These are phyloP conservation scores for Claviceps lovelessii DNA, from an alignment of 2,329 filamentous ascomycete genomes.

Conservation along the genomic window DNA sequence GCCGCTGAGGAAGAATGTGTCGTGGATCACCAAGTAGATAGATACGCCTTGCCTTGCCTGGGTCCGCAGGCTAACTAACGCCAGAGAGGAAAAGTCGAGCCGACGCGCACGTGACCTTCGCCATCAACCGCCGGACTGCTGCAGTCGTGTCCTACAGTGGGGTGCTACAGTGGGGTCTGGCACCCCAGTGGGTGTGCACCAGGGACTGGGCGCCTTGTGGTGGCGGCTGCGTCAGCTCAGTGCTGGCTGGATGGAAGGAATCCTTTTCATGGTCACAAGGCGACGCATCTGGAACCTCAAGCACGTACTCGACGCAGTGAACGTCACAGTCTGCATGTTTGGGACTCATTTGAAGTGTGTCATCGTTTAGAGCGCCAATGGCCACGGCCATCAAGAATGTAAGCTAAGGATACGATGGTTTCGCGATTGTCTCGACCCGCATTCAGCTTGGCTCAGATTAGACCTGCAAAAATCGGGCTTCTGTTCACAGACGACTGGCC, in stretches of 20 bases:
- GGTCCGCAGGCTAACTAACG: constrained; percentile 16
- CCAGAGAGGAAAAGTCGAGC: constrained; percentile 16
- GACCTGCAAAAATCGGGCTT: neutral
- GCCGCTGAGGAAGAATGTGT: constrained; percentile 25
- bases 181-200: neutral
- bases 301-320: too few relatives aligned
- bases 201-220: neutral
- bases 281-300: too few relatives aligned
- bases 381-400: too few relatives aligned
- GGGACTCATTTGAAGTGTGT: too few relatives aligned
- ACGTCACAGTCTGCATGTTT: too few relatives aligned
- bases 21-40: constrained; percentile 18
- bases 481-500: neutral
- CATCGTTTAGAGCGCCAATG: too few relatives aligned
- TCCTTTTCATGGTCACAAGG: too few relatives aligned
- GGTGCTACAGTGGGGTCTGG: neutral
- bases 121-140: neutral
- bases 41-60: constrained; percentile 7
- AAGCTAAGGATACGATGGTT: neutral
- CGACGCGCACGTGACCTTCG: constrained; percentile 13
- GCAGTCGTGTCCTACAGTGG: too few relatives aligned
- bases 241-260: too few relatives aligned
- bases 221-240: neutral
- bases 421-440: neutral
- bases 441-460: too few relatives aligned